These are phyloP conservation scores for Coemansia sp. DNA, from an alignment of 192 early-diverging fungal species.

Conservation along the genomic window DNA sequence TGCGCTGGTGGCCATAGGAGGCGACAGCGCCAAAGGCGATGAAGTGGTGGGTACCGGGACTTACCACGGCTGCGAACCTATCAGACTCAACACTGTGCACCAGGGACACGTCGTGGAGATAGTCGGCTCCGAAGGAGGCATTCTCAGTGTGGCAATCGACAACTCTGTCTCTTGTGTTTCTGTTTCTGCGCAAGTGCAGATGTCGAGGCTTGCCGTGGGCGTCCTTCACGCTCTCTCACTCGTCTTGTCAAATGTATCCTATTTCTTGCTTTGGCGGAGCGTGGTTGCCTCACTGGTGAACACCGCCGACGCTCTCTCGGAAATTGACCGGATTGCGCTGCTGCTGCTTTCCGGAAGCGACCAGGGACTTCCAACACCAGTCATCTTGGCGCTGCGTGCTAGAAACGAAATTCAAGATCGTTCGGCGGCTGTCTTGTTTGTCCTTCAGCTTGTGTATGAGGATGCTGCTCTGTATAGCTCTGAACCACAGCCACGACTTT, in stretches of 20 bases:
- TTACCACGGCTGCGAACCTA: background rate
- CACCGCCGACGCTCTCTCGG: slow-evolving; percentile 1
- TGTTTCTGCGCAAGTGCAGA: slow-evolving; percentile 9
- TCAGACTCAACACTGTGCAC: slow-evolving; percentile 3
- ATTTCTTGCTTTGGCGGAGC: slow-evolving; percentile 18
- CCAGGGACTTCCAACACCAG: slow-evolving; percentile 3
- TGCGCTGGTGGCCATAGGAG: slow-evolving; percentile 1
- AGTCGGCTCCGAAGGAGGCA: slow-evolving; percentile 7
- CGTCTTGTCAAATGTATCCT: slow-evolving; percentile 24
- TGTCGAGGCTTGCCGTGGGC: slow-evolving; percentile 20
- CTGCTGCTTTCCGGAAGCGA: slow-evolving; percentile 28
- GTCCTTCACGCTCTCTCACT: slow-evolving; percentile 26
- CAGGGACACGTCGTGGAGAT: slow-evolving; percentile 10
- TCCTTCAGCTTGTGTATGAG: slow-evolving; percentile 39
- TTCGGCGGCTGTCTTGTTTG: slow-evolving; percentile 33
- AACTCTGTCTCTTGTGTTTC: background rate
- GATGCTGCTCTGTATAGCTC: slow-evolving; percentile 27
- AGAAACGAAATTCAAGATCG: slow-evolving; percentile 32
- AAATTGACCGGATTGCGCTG: slow-evolving; percentile 20
- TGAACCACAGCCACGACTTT: slow-evolving; percentile 19
- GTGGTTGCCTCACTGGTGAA: slow-evolving; percentile 15
- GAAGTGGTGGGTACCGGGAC: background rate
- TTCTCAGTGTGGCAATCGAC: slow-evolving; percentile 3
- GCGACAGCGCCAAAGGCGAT: background rate
- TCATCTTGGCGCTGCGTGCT: slow-evolving; percentile 14